Evolutionary conservation across 2,329 filamentous ascomycete species (phyloP), one percentile per base, ranked within the genome.

Genomic region (Nigrograna mackinnonii): DNA sequence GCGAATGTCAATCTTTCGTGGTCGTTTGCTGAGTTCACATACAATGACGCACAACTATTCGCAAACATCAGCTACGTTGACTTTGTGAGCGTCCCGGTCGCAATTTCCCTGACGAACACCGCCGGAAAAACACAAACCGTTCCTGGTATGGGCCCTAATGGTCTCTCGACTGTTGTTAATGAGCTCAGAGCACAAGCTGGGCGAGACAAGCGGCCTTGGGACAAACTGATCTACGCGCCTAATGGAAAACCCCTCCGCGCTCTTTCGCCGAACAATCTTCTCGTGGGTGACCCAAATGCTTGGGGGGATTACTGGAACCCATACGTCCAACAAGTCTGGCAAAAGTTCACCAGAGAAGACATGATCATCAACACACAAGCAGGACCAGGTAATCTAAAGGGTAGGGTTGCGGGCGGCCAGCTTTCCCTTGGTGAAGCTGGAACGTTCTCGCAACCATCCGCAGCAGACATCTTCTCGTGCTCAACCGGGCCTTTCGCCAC

Each of bases 61-160:
- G 74, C 73, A 22, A 78, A 78, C 44, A 84, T 91, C 55, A 82
- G 77, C 48, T 85, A 86, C 62, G 88, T 91, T 39, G 87, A 91
- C 71, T 91, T 91, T 67, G 79, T 90, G 47, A 70, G 66, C 36
- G 64, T 77, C 3, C 75, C 63, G 2, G 38, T 67, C 21, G 50
- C 52, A 0, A 67, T 77, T 19, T 69, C 54, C 62, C 86, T 52
- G 70, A 69, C 68, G 35, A 69, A 67, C 46, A 57, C 62, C 0
- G 60, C 62, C 22, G 72, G 72, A 12, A 52, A 63, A 4, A 62
- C 62, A 3, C 68, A 76, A 40, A 64, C 61, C 14, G 66, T 86
- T n/a, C 67, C 72, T 1, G 86, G 86, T 6, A 79, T 87, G 70
- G 65, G 72, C 0, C 47, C 75, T 1, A 70, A 82, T 50, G 84